Conservation (phyloP, 495 filamentous ascomycete species). For the Margaritispora aquatica region DNA sequence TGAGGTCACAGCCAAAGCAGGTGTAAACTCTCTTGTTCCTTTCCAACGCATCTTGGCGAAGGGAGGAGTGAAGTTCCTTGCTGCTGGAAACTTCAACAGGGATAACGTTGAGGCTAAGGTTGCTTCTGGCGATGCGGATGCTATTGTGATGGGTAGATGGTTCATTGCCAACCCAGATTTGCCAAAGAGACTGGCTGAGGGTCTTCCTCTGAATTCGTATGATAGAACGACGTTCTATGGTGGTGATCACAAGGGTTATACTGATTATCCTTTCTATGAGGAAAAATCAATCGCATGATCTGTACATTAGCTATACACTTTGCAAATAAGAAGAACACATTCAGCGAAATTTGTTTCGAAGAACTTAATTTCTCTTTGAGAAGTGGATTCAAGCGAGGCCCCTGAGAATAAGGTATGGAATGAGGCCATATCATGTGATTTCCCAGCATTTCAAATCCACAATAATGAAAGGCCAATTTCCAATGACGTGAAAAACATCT, state of each 20-base stretch:
- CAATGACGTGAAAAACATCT: no score
- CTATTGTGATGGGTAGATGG: conserved; percentile 45
- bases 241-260: conserved; percentile 48
- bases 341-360: neutral
- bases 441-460: neutral
- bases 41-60: conserved; percentile 38
- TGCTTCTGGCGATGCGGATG: conserved; percentile 42
- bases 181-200: conserved; percentile 48
- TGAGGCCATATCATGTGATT: neutral
- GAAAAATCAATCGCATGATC: neutral
- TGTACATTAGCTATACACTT: neutral
- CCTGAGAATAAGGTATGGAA: no score
- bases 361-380: neutral
- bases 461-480: no score
- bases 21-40: conserved; percentile 37
- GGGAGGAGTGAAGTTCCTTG: conserved; percentile 39
- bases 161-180: conserved; percentile 68
- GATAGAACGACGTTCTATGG: conserved; percentile 54
- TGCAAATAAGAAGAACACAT: neutral
- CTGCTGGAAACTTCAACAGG: conserved; percentile 53
- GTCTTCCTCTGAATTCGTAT: conserved; percentile 47
- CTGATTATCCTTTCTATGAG: conserved; percentile 31
- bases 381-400: neutral
- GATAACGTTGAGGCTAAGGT: conserved; percentile 41
- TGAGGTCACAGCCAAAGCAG: conserved; percentile 22